phyloP scores from a whole-genome alignment of 495 filamentous ascomycete species.

The Bryoglossum gracile region DNA sequence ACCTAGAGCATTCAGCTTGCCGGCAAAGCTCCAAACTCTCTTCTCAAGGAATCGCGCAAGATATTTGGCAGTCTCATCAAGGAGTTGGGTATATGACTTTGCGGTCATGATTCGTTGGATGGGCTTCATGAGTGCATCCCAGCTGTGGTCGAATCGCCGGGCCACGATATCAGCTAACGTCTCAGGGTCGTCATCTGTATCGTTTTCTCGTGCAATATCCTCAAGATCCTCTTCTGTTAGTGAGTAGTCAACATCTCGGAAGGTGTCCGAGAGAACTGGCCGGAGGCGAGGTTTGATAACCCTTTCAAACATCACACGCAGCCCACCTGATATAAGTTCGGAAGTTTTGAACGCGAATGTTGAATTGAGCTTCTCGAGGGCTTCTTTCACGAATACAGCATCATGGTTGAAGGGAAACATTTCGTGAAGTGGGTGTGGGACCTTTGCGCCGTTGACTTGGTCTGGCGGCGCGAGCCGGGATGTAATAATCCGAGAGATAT shows the following conservation, averaged over 20 bases:
- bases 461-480: conserved; percentile 40
- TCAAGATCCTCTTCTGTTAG: conserved; percentile 41
- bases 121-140: conserved; percentile 78
- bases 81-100: conserved; percentile 59
- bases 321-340: conserved; percentile 76
- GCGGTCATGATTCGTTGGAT: conserved; percentile 78
- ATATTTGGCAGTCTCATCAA: conserved; percentile 64
- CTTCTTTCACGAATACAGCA: conserved; percentile 53
- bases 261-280: conserved; percentile 77
- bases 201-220: conserved; percentile 40
- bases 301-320: conserved; percentile 78
- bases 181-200: conserved; percentile 42
- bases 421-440: conserved; percentile 40
- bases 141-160: conserved; percentile 67
- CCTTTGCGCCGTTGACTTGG: conserved; percentile 16
- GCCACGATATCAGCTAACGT: conserved; percentile 51
- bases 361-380: conserved; percentile 59
- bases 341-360: conserved; percentile 68
- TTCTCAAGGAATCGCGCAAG: conserved; percentile 79
- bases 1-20: conserved; percentile 73
- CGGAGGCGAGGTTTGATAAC: conserved; percentile 81
- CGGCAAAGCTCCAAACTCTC: conserved; percentile 77
- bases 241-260: conserved; percentile 82
- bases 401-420: conserved; percentile 77
- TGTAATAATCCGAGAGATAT: conserved; percentile 76